These are phyloP conservation scores for Eucalyptus erythrocorys DNA, from an alignment of 345 rosid genomes.

Conservation along the genomic window DNA sequence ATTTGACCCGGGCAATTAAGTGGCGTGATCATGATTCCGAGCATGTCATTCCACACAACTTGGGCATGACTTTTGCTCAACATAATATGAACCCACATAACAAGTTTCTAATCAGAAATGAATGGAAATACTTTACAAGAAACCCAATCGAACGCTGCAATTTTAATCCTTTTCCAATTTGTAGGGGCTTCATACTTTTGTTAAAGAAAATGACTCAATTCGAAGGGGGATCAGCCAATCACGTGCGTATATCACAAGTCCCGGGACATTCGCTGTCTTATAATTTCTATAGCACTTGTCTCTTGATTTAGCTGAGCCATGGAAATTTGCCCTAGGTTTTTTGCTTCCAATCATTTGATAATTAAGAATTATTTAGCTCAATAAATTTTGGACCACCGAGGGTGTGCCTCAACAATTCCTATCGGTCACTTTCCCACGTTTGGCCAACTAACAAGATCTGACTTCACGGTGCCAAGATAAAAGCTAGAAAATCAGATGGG, in stretches of 20 bases:
- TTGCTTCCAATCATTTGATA: not conserved
- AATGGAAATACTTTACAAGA: not conserved
- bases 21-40: not conserved
- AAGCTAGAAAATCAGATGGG: not conserved
- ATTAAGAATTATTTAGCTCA: not conserved
- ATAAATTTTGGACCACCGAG: not conserved
- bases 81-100: not conserved
- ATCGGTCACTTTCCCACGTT: not conserved
- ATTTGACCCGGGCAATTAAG: not conserved
- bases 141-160: not conserved
- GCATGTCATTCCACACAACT: not conserved
- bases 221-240: not conserved
- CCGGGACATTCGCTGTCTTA: not conserved
- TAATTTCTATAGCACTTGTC: fast-evolving
- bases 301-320: not conserved
- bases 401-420: not conserved
- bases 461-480: not conserved
- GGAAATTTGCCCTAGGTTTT: not conserved
- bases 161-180: not conserved
- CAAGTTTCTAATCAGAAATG: not conserved
- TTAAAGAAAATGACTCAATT: too few species aligned
- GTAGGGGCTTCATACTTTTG: not conserved
- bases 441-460: not conserved
- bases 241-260: not conserved
- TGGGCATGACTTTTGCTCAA: not conserved